These are phyloP conservation scores for Microcera coccophila DNA, from an alignment of 2,329 filamentous ascomycete genomes.

Conservation along the genomic window DNA sequence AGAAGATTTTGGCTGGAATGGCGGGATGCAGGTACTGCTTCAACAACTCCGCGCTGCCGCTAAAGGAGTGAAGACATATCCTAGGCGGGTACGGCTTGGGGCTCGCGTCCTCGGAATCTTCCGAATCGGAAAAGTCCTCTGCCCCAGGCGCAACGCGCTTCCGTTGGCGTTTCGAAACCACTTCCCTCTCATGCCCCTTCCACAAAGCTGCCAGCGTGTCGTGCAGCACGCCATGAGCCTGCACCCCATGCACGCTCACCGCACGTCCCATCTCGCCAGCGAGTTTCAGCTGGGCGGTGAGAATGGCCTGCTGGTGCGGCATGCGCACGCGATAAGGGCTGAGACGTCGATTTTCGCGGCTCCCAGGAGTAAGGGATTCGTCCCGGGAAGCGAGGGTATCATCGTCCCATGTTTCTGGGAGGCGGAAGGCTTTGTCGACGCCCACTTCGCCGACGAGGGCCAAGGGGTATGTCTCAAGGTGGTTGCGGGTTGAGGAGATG, in stretches of 20 bases:
- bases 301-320: constrained; percentile 63
- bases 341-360: constrained; percentile 64
- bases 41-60: constrained; percentile 69
- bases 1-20: constrained; percentile 74
- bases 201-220: constrained; percentile 62
- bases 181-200: constrained; percentile 64
- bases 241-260: constrained; percentile 70
- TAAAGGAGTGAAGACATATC: constrained; percentile 93
- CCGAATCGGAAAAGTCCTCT: constrained; percentile 43
- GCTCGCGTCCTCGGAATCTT: constrained; percentile 29
- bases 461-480: constrained; percentile 54
- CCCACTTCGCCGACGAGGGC: constrained; percentile 76
- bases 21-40: constrained; percentile 71
- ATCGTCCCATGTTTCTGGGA: constrained; percentile 58
- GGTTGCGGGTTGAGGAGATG: constrained; percentile 50
- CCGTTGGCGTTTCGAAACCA: constrained; percentile 57
- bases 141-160: constrained; percentile 46
- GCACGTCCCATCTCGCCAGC: constrained; percentile 64
- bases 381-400: constrained; percentile 25
- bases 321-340: constrained; percentile 65
- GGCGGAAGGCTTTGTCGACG: constrained; percentile 70
- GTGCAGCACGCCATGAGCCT: constrained; percentile 68
- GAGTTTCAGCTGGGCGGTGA: constrained; percentile 65
- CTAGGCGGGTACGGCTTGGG: constrained; percentile 72
- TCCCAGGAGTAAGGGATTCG: constrained; percentile 57